A percentile compares a stretch with the other conserved stretches of the same genome.
phyloP scores from a whole-genome alignment of 768 basidiomycete genomes.

The Leccinum longicurvipes region DNA sequence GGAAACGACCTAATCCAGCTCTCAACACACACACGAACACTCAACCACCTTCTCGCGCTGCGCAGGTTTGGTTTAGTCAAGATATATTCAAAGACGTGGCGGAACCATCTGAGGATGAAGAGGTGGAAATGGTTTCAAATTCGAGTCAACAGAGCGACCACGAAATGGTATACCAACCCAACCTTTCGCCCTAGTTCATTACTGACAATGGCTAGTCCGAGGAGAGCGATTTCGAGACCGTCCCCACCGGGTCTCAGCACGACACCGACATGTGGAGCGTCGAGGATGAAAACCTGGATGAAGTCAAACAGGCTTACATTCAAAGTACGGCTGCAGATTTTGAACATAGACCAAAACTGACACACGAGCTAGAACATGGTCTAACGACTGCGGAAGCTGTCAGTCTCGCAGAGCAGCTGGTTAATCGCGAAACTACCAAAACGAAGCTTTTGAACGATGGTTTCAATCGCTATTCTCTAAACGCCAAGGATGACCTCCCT shows the following conservation, averaged over 20 bases:
- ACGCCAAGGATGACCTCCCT: slow-evolving; percentile 89
- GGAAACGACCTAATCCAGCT: slow-evolving; percentile 31
- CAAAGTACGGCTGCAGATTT: slow-evolving; percentile 47
- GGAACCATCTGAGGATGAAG: slow-evolving; percentile 32
- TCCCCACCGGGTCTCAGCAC: slow-evolving; percentile 55
- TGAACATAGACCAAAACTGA: slow-evolving; percentile 3
- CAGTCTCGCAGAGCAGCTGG: slow-evolving; percentile 84
- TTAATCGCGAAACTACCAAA: slow-evolving; percentile 86
- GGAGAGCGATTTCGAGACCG: slow-evolving; percentile 65
- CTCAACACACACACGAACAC: slow-evolving; percentile 38
- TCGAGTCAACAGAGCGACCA: slow-evolving; percentile 31
- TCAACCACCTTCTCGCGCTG: slow-evolving; percentile 47
- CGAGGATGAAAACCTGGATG: slow-evolving; percentile 74
- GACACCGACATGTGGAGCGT: slow-evolving; percentile 77
- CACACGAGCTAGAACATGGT: slow-evolving; percentile 57
- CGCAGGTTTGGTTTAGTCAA: slow-evolving; percentile 95
- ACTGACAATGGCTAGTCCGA: slow-evolving; percentile 19
- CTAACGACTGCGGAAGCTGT: slow-evolving; percentile 87
- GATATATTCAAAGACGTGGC: slow-evolving; percentile 68
- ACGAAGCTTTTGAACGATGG: slow-evolving; percentile 91
- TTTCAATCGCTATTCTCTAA: slow-evolving; percentile 90
- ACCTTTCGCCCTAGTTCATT: not conserved
- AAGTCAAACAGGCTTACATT: slow-evolving; percentile 59
- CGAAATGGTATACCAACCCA: slow-evolving; percentile 24
- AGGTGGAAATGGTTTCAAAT: slow-evolving; percentile 27